Percentiles rank a stretch among this genome's conserved stretches.
Evolutionary conservation across 2,329 filamentous ascomycete species (phyloP).

Genomic region (Sclerotinia sclerotiorum): DNA sequence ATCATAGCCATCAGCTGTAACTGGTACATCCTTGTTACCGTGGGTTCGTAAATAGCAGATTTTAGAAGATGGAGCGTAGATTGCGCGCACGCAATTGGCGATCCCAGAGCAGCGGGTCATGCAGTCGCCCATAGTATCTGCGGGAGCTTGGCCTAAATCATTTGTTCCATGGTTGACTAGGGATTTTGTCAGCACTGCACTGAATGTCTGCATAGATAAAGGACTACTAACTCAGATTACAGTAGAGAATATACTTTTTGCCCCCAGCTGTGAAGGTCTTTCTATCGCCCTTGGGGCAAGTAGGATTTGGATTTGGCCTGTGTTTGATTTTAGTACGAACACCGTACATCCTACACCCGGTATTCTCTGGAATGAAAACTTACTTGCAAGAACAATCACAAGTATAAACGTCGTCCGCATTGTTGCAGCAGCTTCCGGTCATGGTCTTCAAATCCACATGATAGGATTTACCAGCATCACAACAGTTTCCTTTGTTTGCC

Average conservation of each 20-base stretch:
- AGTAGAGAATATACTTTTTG: slow-evolving; percentile 11
- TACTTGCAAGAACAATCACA: slow-evolving; percentile 21
- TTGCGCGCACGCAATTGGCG: slow-evolving; percentile 3
- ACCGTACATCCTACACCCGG: too few relatives aligned
- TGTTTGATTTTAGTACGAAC: neutral
- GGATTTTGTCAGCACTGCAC: neutral
- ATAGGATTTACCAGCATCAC: neutral
- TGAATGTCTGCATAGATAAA: neutral
- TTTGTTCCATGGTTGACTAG: slow-evolving; percentile 14
- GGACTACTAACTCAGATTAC: neutral
- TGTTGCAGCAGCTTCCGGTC: slow-evolving; percentile 11
- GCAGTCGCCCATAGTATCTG: neutral
- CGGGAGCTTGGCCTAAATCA: neutral
- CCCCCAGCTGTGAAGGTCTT: neutral
- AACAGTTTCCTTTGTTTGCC: slow-evolving; percentile 5
- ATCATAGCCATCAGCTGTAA: slow-evolving; percentile 1
- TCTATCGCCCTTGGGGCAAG: slow-evolving; percentile 11
- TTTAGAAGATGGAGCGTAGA: neutral
- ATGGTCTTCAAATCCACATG: neutral
- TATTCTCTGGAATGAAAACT: neutral
- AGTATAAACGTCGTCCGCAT: slow-evolving; percentile 11
- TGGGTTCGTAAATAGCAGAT: slow-evolving; percentile 13
- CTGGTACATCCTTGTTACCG: slow-evolving; percentile 8
- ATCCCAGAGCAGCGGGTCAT: slow-evolving; percentile 11
- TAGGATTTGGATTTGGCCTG: slow-evolving; percentile 4